A percentile compares a stretch with the other conserved stretches of the same genome.
phyloP scores from a whole-genome alignment of 139 green algal species.

The Pseudopediastrum boryanum region DNA sequence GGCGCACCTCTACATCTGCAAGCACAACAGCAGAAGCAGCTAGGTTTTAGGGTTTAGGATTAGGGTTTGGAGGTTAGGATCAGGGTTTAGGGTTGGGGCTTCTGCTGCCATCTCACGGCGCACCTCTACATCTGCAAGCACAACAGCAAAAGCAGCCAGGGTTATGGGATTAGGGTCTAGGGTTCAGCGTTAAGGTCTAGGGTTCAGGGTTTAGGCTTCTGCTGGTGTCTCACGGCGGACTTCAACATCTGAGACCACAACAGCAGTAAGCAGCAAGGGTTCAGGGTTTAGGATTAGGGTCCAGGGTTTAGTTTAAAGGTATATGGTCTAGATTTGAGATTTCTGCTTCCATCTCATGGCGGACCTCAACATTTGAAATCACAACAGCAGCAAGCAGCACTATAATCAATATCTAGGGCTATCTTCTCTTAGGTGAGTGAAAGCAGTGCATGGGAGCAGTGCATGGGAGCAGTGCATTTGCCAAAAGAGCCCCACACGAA shows the following conservation, averaged over 20 bases:
- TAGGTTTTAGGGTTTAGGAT: not conserved
- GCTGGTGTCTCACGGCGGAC: constrained; percentile 60
- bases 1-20: constrained; percentile 58
- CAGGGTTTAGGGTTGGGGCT: not conserved
- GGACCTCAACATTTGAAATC: constrained; percentile 56
- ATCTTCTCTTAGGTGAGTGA: too few relatives aligned
- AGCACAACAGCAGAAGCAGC: not conserved
- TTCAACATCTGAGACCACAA: constrained; percentile 46
- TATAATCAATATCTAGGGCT: too few relatives aligned
- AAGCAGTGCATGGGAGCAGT: too few relatives aligned
- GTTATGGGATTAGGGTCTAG: not conserved
- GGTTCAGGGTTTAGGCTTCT: not conserved
- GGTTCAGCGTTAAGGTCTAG: not conserved
- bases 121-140: constrained; percentile 55
- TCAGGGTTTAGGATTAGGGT: not conserved
- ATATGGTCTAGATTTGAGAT: not conserved
- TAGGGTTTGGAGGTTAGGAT: not conserved
- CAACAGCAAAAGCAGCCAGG: not conserved
- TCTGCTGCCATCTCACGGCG: constrained; percentile 54
- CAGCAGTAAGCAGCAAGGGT: not conserved
- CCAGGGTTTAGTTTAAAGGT: not conserved
- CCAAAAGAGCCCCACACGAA: too few relatives aligned
- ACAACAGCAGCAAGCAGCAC: not conserved
- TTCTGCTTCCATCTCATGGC: constrained; percentile 53
- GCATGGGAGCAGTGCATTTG: too few relatives aligned